These are phyloP conservation scores for Eutypella sp. DNA, from an alignment of 2,329 filamentous ascomycete species.

Conservation along the genomic window DNA sequence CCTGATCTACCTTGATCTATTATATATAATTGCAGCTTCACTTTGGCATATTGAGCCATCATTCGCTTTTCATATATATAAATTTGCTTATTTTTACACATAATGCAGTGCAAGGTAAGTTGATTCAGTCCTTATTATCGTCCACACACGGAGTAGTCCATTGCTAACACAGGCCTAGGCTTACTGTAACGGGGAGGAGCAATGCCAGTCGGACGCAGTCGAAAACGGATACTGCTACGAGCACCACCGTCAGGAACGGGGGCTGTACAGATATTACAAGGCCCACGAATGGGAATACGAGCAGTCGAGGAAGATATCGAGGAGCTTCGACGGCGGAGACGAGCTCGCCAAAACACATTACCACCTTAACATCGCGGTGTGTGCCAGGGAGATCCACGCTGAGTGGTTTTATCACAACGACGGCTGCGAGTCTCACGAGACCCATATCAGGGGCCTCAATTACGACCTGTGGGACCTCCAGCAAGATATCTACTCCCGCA, in stretches of 20 bases:
- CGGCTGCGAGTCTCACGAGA: neutral
- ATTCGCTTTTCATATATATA: too few relatives aligned
- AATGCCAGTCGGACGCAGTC: neutral
- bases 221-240: neutral
- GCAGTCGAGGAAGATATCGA: neutral
- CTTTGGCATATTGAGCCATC: too few relatives aligned
- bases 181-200: neutral
- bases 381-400: neutral
- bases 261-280: neutral
- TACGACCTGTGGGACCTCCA: neutral
- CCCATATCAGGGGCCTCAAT: neutral
- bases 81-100: too few relatives aligned
- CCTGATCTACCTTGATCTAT: too few relatives aligned
- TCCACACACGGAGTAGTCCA: neutral
- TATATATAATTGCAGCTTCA: too few relatives aligned
- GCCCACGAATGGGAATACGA: neutral
- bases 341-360: neutral
- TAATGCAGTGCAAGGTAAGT: neutral
- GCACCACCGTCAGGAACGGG: neutral
- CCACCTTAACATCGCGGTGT: neutral
- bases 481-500: neutral
- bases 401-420: neutral
- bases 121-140: neutral
- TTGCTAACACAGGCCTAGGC: neutral
- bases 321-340: neutral